phyloP scores from a whole-genome alignment of 2,329 filamentous ascomycete genomes.

The Penicillium sp. region DNA sequence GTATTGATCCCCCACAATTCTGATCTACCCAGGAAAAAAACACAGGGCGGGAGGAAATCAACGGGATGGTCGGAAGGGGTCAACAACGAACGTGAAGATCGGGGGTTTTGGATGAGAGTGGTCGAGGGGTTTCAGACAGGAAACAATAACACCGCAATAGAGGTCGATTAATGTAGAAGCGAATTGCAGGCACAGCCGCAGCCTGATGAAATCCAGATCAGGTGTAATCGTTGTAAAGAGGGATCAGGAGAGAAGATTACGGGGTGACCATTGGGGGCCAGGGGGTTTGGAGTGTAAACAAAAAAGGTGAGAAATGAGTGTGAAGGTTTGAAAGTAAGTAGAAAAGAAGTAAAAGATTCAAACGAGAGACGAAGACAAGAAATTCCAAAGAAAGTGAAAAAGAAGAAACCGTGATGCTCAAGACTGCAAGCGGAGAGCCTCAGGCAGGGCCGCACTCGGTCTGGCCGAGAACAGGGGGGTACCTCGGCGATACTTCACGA shows the following conservation, averaged over 20 bases:
- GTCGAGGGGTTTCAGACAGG: background rate
- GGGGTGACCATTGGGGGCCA: background rate
- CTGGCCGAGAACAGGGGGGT: conserved; percentile 26
- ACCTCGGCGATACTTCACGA: conserved; percentile 4
- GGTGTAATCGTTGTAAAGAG: conserved; percentile 16
- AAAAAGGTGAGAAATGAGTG: conserved; percentile 17
- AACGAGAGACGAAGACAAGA: conserved; percentile 18
- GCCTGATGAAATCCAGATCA: conserved; percentile 27
- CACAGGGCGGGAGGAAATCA: conserved; percentile 1
- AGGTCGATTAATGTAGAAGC: conserved; percentile 21
- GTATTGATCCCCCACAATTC: conserved; percentile 15
- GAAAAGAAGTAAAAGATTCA: conserved; percentile 14
- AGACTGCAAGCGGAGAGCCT: conserved; percentile 22
- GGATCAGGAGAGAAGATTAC: conserved; percentile 22
- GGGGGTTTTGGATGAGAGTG: background rate
- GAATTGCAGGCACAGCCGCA: conserved; percentile 29
- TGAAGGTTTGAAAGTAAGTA: conserved; percentile 10
- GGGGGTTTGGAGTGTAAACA: background rate
- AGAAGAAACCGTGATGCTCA: conserved; percentile 13
- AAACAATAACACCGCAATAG: conserved; percentile 12
- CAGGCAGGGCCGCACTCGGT: conserved; percentile 24
- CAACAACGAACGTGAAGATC: conserved; percentile 20
- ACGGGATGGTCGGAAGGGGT: conserved; percentile 21
- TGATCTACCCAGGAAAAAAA: conserved; percentile 4
- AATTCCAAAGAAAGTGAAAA: background rate